Conservation (phyloP, 2,329 filamentous ascomycete species). For the Trichoderma pleuroti region DNA sequence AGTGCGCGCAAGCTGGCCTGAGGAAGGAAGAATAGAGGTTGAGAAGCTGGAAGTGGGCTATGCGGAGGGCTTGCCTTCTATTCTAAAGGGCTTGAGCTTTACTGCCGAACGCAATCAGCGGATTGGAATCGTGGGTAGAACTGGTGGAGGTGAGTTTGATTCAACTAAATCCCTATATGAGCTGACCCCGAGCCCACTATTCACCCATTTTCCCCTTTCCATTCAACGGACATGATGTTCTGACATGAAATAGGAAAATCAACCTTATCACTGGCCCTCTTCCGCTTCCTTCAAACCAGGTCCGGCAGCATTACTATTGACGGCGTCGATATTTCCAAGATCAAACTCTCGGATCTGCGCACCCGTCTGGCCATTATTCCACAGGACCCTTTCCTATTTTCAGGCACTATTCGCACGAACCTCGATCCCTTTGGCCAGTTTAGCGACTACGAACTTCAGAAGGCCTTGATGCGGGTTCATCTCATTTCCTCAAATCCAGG, state of each 20-base stretch:
- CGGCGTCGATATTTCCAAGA: slow-evolving; percentile 63
- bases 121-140: slow-evolving; percentile 10
- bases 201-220: background rate
- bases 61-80: slow-evolving; percentile 6
- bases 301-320: slow-evolving; percentile 63
- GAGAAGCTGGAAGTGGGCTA: slow-evolving; percentile 3
- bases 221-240: background rate
- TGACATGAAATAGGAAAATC: background rate
- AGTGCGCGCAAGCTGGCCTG: slow-evolving; percentile 10
- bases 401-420: slow-evolving; percentile 66
- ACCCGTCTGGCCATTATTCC: slow-evolving; percentile 69
- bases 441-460: slow-evolving; percentile 58
- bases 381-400: slow-evolving; percentile 68
- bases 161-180: background rate
- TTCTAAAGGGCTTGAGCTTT: slow-evolving; percentile 13
- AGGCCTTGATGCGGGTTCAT: slow-evolving; percentile 62
- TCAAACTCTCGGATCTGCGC: slow-evolving; percentile 62
- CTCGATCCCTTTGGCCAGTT: slow-evolving; percentile 68
- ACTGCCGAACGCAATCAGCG: slow-evolving; percentile 7
- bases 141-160: background rate
- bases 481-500: background rate
- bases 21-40: slow-evolving; percentile 4
- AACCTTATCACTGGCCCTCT: slow-evolving; percentile 46
- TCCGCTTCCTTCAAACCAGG: slow-evolving; percentile 64
- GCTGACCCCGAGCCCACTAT: background rate